Conservation (phyloP, 805 yeast species). For the Vanderwaltozyma yarrowii region DNA sequence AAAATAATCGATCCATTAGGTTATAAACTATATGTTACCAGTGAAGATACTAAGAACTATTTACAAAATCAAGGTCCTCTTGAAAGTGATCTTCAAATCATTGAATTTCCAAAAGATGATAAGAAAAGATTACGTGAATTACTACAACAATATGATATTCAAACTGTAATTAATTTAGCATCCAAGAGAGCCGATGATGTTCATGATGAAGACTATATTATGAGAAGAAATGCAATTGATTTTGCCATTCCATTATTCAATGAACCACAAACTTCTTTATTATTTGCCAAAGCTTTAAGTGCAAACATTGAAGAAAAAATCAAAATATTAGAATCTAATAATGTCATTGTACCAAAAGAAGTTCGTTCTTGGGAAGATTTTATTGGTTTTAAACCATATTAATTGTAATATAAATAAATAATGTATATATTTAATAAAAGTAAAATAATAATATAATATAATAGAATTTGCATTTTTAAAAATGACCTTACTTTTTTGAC, state of each 20-base stretch:
- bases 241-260: conserved; percentile 93
- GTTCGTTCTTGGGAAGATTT: conserved; percentile 96
- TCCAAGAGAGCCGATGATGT: conserved; percentile 77
- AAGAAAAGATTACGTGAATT: conserved; percentile 90
- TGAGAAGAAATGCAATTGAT: conserved; percentile 99
- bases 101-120: conserved; percentile 87
- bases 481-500: too few species aligned
- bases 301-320: conserved; percentile 48
- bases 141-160: conserved; percentile 76
- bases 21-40: conserved; percentile 72
- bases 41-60: conserved; percentile 60
- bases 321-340: conserved; percentile 37
- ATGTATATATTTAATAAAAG: neutral
- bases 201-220: conserved; percentile 83
- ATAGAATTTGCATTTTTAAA: too few species aligned
- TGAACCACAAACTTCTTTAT: conserved; percentile 85
- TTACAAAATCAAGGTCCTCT: conserved; percentile 36
- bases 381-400: conserved; percentile 28
- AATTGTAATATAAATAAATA: too few species aligned
- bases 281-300: conserved; percentile 77
- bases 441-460: neutral
- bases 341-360: conserved; percentile 65
- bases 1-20: conserved; percentile 53
- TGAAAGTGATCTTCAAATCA: conserved; percentile 39
- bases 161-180: conserved; percentile 88